Conservation (phyloP, 148 eudicot genomes). For the Selenicereus undatus region DNA sequence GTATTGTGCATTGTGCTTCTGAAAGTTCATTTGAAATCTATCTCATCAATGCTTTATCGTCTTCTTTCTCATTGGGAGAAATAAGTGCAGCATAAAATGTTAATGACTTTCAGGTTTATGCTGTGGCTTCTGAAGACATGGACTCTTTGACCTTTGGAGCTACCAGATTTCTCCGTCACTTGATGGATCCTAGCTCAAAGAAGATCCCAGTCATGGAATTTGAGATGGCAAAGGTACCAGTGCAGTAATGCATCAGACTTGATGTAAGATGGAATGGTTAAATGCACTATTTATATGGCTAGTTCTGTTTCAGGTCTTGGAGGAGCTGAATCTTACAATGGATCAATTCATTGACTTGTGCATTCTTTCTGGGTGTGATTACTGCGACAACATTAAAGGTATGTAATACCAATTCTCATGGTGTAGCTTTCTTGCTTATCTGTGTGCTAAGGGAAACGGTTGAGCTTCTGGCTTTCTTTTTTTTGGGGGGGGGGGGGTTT, state of each 20-base stretch:
- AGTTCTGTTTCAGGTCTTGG: constrained; percentile 61
- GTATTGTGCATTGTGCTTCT: background rate
- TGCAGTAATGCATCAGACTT: background rate
- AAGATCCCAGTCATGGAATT: constrained; percentile 98
- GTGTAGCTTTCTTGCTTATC: background rate
- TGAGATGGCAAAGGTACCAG: constrained; percentile 78
- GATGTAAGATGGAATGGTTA: constrained; percentile 3
- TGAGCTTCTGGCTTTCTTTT: background rate
- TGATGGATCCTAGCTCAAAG: constrained; percentile 96
- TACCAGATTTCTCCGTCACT: constrained; percentile 88
- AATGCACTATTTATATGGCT: background rate
- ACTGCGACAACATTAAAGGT: constrained; percentile 97
- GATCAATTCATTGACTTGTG: constrained; percentile 98
- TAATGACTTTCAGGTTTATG: constrained; percentile 62
- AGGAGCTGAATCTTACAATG: constrained; percentile 86
- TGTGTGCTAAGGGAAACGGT: background rate
- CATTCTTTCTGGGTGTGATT: constrained; percentile 96
- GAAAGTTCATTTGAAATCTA: background rate
- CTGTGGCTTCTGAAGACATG: constrained; percentile 99
- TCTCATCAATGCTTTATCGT: background rate
- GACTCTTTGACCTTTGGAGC: constrained; percentile 98
- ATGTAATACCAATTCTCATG: constrained; percentile 7
- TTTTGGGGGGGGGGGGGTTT: background rate
- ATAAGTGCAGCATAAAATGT: background rate
- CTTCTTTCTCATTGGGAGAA: background rate